Evolutionary conservation across 2,329 filamentous ascomycete genomes (phyloP).

Genomic region (Phymatotrichopsis omnivora): DNA sequence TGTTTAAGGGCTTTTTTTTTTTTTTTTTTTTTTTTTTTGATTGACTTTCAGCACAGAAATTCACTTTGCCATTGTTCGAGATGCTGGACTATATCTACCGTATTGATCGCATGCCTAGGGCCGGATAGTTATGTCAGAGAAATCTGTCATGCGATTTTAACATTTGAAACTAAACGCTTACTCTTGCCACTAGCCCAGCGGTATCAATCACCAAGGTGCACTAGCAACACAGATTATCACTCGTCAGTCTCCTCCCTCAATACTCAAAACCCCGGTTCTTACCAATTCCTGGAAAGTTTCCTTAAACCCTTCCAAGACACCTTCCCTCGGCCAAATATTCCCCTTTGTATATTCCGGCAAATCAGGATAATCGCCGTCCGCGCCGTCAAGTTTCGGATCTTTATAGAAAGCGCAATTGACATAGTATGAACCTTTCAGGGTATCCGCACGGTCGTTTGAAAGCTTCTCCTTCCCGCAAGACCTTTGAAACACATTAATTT

Average conservation of each 20-base stretch:
- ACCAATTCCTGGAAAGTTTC: slow-evolving; percentile 57
- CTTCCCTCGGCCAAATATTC: slow-evolving; percentile 73
- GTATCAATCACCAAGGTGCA: slow-evolving; percentile 82
- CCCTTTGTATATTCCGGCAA: slow-evolving; percentile 83
- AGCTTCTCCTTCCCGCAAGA: slow-evolving; percentile 73
- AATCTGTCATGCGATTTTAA: neutral
- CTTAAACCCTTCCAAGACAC: slow-evolving; percentile 64
- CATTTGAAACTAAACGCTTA: slow-evolving; percentile 65
- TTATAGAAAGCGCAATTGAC: slow-evolving; percentile 74
- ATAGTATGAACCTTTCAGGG: slow-evolving; percentile 73
- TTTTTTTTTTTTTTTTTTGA: too few relatives aligned
- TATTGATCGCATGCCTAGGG: slow-evolving; percentile 24
- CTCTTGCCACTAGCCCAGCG: slow-evolving; percentile 77
- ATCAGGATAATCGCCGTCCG: slow-evolving; percentile 48
- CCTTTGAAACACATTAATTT: slow-evolving; percentile 45
- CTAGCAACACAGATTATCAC: slow-evolving; percentile 9
- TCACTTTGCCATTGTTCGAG: neutral
- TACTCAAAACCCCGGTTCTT: neutral
- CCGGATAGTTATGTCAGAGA: neutral
- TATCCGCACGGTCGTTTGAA: slow-evolving; percentile 66
- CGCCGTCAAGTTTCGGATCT: slow-evolving; percentile 51
- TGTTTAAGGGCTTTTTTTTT: too few relatives aligned
- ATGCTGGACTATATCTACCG: slow-evolving; percentile 1
- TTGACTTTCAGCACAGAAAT: neutral
- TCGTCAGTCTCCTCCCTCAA: neutral